Evolutionary conservation across 805 yeast genomes (phyloP).

Genomic region (Torulaspora franciscae): DNA sequence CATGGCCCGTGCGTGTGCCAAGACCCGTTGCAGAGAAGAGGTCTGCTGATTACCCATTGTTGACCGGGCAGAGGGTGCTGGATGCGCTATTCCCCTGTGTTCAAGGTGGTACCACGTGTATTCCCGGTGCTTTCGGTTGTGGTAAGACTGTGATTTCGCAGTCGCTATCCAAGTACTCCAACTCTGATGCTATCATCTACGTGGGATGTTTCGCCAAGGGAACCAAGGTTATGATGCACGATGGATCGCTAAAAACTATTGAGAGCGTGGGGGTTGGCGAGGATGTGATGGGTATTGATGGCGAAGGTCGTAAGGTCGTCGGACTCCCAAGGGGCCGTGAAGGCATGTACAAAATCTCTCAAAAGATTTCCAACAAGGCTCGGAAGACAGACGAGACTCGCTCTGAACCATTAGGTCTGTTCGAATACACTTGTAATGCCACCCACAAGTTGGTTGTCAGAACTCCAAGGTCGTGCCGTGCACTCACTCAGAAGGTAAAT

Average conservation of each 20-base stretch:
- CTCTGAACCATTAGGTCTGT: neutral
- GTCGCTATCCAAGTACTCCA: conserved; percentile 93
- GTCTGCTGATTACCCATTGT: conserved; percentile 88
- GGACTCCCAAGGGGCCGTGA: conserved; percentile 44
- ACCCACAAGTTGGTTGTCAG: conserved; percentile 39
- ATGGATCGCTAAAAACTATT: conserved; percentile 37
- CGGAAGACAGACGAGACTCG: too few relatives aligned
- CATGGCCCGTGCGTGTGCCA: conserved; percentile 99
- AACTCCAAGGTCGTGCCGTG: conserved; percentile 26
- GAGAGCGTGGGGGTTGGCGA: conserved; percentile 41
- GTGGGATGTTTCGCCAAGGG: conserved; percentile 60
- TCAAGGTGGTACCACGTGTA: conserved; percentile 99
- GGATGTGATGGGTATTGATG: conserved; percentile 44
- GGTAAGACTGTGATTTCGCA: conserved; percentile 99
- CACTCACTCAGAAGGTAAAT: neutral
- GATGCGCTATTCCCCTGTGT: conserved; percentile 98
- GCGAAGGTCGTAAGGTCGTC: conserved; percentile 40
- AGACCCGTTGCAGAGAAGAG: conserved; percentile 95
- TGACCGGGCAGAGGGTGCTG: conserved; percentile 98
- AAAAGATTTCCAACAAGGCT: too few relatives aligned
- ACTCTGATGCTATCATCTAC: conserved; percentile 93
- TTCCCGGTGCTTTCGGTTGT: conserved; percentile 99
- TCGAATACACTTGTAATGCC: conserved; percentile 37
- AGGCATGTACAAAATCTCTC: conserved; percentile 38
- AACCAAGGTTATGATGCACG: conserved; percentile 42